A percentile compares a stretch with the other conserved stretches of the same genome.
These are phyloP conservation scores for Flaveria ramosissima DNA, from an alignment of 129 eudicot species.

Conservation along the genomic window DNA sequence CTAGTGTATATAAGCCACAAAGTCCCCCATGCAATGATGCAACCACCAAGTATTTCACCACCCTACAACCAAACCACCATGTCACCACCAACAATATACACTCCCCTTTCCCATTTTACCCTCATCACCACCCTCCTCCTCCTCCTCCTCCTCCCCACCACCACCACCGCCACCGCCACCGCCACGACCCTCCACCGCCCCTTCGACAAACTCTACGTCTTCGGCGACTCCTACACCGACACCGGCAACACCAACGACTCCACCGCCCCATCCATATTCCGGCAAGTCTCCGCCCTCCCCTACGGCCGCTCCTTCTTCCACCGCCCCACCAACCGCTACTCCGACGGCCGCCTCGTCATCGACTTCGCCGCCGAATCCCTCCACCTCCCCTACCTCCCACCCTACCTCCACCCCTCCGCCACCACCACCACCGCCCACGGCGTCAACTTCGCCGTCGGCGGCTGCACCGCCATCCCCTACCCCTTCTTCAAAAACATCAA, in stretches of 20 bases:
- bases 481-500: conserved; percentile 30
- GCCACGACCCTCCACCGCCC: not conserved
- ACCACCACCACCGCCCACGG: conserved; percentile 23
- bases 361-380: conserved; percentile 46
- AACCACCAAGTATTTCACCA: no score
- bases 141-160: not conserved
- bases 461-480: conserved; percentile 39
- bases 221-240: conserved; percentile 57
- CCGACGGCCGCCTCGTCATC: conserved; percentile 50
- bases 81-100: no score
- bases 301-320: conserved; percentile 47
- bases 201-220: conserved; percentile 32
- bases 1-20: no score
- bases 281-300: conserved; percentile 32
- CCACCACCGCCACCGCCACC: not conserved
- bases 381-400: conserved; percentile 40
- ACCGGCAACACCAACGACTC: conserved; percentile 43
- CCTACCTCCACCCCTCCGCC: conserved; percentile 20
- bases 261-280: conserved; percentile 29
- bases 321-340: conserved; percentile 45
- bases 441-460: conserved; percentile 44
- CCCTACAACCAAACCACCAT: no score
- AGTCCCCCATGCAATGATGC: no score
- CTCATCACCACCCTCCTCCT: not conserved
- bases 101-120: conserved; percentile 16